These are phyloP conservation scores for Pseudogymnoascus sp. DNA, from an alignment of 2,329 filamentous ascomycete genomes.

Conservation along the genomic window DNA sequence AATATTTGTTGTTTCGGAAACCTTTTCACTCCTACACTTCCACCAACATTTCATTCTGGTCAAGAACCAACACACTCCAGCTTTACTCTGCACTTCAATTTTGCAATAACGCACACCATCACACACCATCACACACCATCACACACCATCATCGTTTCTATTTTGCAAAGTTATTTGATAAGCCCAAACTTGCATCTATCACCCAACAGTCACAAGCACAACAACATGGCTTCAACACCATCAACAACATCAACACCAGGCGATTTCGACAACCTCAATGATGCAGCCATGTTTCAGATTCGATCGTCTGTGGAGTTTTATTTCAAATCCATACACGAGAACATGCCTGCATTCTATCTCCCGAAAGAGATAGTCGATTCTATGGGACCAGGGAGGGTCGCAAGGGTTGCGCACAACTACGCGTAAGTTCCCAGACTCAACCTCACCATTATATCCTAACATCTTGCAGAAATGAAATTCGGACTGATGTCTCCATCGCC, in stretches of 20 bases:
- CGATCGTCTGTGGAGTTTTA: not conserved
- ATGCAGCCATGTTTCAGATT: not conserved
- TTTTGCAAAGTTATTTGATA: not conserved
- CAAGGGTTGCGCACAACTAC: not conserved
- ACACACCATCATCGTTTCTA: not conserved
- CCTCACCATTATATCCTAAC: not conserved
- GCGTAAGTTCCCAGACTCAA: not conserved
- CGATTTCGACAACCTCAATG: not conserved
- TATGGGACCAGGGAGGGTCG: not conserved
- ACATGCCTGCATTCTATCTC: not conserved
- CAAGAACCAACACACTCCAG: not conserved
- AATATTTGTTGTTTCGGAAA: not conserved
- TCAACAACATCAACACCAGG: not conserved
- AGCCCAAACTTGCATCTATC: not conserved
- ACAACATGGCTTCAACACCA: not conserved
- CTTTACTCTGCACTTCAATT: not conserved
- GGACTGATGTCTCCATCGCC: not conserved
- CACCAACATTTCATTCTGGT: not conserved
- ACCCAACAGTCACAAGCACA: not conserved
- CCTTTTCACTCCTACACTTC: not conserved
- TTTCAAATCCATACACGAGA: not conserved
- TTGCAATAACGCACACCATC: not conserved
- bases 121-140: not conserved
- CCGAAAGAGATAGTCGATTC: not conserved
- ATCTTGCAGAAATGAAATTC: not conserved